Conservation (phyloP, 2,329 filamentous ascomycete genomes). For the Monascus ruber region DNA sequence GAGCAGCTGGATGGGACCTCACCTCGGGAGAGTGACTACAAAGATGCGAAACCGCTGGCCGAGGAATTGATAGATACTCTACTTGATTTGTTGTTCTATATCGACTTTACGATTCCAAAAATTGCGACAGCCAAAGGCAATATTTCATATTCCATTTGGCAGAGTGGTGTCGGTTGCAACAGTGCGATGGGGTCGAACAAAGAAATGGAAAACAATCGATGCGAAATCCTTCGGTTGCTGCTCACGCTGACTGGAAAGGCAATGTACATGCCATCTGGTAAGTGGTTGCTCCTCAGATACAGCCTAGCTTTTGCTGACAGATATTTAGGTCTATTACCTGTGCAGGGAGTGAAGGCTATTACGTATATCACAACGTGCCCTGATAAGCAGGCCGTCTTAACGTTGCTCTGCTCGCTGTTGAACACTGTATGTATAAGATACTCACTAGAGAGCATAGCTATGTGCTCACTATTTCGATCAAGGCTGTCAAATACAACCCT, state of each 20-base stretch:
- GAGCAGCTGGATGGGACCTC: slow-evolving; percentile 38
- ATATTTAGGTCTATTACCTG: slow-evolving; percentile 52
- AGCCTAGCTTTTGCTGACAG: neutral
- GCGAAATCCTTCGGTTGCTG: slow-evolving; percentile 76
- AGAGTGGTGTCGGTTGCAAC: slow-evolving; percentile 94
- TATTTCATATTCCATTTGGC: slow-evolving; percentile 91
- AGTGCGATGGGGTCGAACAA: slow-evolving; percentile 77
- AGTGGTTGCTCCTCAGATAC: slow-evolving; percentile 10
- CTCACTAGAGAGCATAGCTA: no score
- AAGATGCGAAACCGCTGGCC: slow-evolving; percentile 74
- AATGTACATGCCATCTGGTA: slow-evolving; percentile 78
- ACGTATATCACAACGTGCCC: slow-evolving; percentile 80
- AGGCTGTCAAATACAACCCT: slow-evolving; percentile 93
- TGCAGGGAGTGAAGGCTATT: slow-evolving; percentile 69
- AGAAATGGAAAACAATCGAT: slow-evolving; percentile 85
- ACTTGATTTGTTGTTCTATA: slow-evolving; percentile 81
- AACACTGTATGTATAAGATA: slow-evolving; percentile 60
- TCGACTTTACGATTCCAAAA: slow-evolving; percentile 72
- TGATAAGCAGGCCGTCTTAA: slow-evolving; percentile 85
- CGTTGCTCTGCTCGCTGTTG: slow-evolving; percentile 78
- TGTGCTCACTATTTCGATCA: no score
- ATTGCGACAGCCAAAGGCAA: slow-evolving; percentile 62
- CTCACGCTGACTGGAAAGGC: slow-evolving; percentile 79
- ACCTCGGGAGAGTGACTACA: slow-evolving; percentile 51
- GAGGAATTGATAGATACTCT: slow-evolving; percentile 89